Evolutionary conservation across 805 yeast species (phyloP), one percentile per base, ranked within the genome.

Genomic region (Saturnispora quitensis): DNA sequence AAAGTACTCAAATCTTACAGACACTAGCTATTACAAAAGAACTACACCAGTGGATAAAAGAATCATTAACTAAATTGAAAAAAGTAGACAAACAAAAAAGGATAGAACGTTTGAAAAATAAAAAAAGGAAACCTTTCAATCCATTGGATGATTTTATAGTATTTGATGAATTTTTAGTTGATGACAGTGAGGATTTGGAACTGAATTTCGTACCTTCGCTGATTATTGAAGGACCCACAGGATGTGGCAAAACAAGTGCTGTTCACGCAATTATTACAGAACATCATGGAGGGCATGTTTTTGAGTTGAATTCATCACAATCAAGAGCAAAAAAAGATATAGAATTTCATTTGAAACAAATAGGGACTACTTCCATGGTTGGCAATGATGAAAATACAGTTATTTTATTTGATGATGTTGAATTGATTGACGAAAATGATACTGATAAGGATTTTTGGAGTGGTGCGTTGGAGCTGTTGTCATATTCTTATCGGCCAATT

Each of bases 321-420:
- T 70, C 78, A 33, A 72, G 98, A 61, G 78, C 89, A 1, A 78
- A 84, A 46, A 85, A 80, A 62, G 91, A 86, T 55, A 74, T 91
- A 13, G 69, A 73, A 48, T 76, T 80, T 25, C 77, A 72, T 28
- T 71, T 91, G 38, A 81, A 76, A 47, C 97, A 95, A 60, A 76
- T 89, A 50, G 81, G 91, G 51, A 90, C 96, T 4, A 85, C 95
- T 0, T 89, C 88, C 54, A 70, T 85, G 45, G 90, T 91, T 2
- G 87, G 84, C 56, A 70, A 53, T 13, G 40, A 48, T 20, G 59
- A 59, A 43, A 74, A 79, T 53, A 89, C 91, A 7, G 69, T 89
- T 5, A 82, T 93, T 4, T 66, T 93, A 34, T 73, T 91, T 52
- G 96, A 90, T 58, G 97, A 91, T 60, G 90, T 86, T 40, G 96